These are phyloP conservation scores for Moesziomyces globuligerus DNA, from an alignment of 1,284 basidiomycete genomes.

Conservation along the genomic window DNA sequence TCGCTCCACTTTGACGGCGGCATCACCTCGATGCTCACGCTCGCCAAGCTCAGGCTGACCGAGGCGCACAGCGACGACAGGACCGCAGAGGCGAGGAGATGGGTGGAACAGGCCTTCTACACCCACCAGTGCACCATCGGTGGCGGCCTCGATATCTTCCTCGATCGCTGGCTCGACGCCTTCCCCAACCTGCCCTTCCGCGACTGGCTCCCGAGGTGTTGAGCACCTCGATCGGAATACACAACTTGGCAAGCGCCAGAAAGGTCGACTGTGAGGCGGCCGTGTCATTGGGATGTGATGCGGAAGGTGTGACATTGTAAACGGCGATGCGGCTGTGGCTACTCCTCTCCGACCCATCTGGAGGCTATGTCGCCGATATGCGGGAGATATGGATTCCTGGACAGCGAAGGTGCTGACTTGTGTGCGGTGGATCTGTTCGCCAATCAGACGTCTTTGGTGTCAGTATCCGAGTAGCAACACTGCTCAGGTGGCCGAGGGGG, in stretches of 20 bases:
- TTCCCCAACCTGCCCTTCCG: conserved; percentile 38
- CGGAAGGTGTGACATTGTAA: not conserved
- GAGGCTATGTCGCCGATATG: conserved; percentile 49
- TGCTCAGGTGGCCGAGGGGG: not conserved
- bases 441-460: not conserved
- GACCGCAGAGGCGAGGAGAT: conserved; percentile 18
- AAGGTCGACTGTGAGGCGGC: not conserved
- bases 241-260: no score
- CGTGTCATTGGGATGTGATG: not conserved
- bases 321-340: not conserved
- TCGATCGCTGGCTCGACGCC: conserved; percentile 54
- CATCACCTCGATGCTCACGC: conserved; percentile 49
- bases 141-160: conserved; percentile 55
- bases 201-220: conserved; percentile 35
- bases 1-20: conserved; percentile 58
- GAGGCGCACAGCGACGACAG: not conserved
- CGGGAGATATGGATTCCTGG: conserved; percentile 49
- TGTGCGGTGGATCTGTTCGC: conserved; percentile 44
- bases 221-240: not conserved
- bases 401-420: conserved; percentile 45
- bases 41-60: conserved; percentile 23
- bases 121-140: conserved; percentile 60
- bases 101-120: conserved; percentile 52
- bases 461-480: not conserved
- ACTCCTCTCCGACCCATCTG: conserved; percentile 56